Percentiles rank a stretch among this genome's conserved stretches.
These are phyloP conservation scores for Setomelanomma holmii DNA, from an alignment of 2,329 filamentous ascomycete species.

Conservation along the genomic window DNA sequence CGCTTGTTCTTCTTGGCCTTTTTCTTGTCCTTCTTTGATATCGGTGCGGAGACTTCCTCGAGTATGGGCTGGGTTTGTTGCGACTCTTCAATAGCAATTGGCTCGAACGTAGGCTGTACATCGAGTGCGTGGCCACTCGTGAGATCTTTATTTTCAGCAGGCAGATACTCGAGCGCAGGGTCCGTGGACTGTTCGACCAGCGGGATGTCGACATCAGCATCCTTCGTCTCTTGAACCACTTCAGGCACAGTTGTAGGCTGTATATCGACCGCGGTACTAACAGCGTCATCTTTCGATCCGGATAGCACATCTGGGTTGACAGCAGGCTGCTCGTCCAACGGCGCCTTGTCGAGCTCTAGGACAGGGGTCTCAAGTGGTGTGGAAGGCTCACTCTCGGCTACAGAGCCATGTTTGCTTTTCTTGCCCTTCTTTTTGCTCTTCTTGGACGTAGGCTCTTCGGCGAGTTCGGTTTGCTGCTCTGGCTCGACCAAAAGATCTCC, in stretches of 20 bases:
- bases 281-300: constrained; percentile 1
- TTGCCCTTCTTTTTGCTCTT: constrained; percentile 32
- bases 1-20: constrained; percentile 29
- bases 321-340: constrained; percentile 1
- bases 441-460: constrained; percentile 9
- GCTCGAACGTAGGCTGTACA: neutral
- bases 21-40: constrained; percentile 27
- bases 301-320: neutral
- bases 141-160: too few species aligned
- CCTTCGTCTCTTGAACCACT: neutral
- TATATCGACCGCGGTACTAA: neutral
- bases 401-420: constrained; percentile 21
- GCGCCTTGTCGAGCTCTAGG: constrained; percentile 3
- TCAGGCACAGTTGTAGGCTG: neutral
- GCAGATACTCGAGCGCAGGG: too few species aligned
- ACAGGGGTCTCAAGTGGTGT: constrained; percentile 7
- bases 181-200: too few species aligned
- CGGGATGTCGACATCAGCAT: neutral
- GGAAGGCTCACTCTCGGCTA: constrained; percentile 14
- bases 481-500: neutral
- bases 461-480: constrained; percentile 4
- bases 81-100: neutral
- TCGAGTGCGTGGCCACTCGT: too few species aligned
- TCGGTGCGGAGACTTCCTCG: neutral
- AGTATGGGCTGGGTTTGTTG: neutral